These are phyloP conservation scores for Ustilago shanxiensis DNA, from an alignment of 1,284 basidiomycete species.

Conservation along the genomic window DNA sequence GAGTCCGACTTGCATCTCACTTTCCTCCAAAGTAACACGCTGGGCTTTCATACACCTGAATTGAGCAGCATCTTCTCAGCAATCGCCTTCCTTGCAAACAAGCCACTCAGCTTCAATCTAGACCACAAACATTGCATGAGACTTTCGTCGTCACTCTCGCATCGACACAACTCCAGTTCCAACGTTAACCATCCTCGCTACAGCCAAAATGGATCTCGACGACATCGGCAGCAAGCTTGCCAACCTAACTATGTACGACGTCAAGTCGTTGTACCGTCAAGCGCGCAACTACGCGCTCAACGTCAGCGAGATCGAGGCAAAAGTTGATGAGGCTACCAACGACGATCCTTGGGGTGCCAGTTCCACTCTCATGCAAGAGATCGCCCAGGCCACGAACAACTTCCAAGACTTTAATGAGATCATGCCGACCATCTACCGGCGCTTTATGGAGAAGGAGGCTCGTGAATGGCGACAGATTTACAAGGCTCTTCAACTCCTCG, in stretches of 20 bases:
- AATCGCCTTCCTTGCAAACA: too few relatives aligned
- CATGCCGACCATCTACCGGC: slow-evolving; percentile 95
- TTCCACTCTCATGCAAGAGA: slow-evolving; percentile 98
- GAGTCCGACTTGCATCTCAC: slow-evolving; percentile 8
- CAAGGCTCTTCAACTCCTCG: slow-evolving; percentile 94
- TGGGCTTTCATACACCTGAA: not conserved
- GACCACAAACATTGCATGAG: too few relatives aligned
- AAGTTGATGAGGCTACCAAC: slow-evolving; percentile 96
- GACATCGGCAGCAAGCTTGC: slow-evolving; percentile 64
- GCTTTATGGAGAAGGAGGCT: slow-evolving; percentile 88
- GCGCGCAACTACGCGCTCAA: slow-evolving; percentile 79
- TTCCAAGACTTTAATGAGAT: slow-evolving; percentile 99
- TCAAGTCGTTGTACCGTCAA: slow-evolving; percentile 65
- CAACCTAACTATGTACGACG: slow-evolving; percentile 69
- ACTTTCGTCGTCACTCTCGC: not conserved
- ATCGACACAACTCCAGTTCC: not conserved
- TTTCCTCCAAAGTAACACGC: slow-evolving; percentile 26
- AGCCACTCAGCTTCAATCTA: too few relatives aligned
- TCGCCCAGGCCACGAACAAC: slow-evolving; percentile 93
- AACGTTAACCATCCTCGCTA: not conserved
- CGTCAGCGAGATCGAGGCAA: slow-evolving; percentile 95
- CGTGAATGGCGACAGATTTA: slow-evolving; percentile 99
- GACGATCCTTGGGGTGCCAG: slow-evolving; percentile 99
- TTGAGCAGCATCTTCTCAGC: not conserved
- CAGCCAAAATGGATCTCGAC: slow-evolving; percentile 40